Base-by-base conservation (phyloP, 1,284 basidiomycete species). In the Peniophora sp. region DNA sequence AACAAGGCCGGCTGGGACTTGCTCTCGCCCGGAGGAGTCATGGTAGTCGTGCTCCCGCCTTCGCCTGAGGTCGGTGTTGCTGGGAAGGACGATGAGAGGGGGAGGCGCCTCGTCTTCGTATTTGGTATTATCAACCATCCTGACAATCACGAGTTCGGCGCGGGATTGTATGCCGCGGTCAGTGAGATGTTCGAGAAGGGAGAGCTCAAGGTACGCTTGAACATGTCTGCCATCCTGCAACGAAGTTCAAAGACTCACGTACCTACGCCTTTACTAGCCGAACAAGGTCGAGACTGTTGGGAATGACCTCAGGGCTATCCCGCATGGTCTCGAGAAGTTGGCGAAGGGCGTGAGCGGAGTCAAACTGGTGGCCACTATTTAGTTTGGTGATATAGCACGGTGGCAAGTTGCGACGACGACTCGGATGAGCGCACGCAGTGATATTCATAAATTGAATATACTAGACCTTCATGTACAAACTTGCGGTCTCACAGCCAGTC, bases 111-210 rank as follows among this genome's bases (percentile, higher is more conserved):
- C 19, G 52, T 54, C 10, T 16, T n/a, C 0, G 51, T 55, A 2
- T 49, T 49, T 8, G 62, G 59, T 1, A 46, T 45, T 9, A 52
- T 60, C 16, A 52, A 77, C 68, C 62, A 72, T 10, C 71, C 71
- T 0, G 54, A 59, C 5, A 71, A 69, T 17, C 47, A 75, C 32
- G 67, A 72, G 3, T 71, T 73, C 53, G 53, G 55, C 25, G 32
- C 6, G 34, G 45, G 25, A 17, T 43, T 53, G 49, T 57, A 27
- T 45, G 59, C 27, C 6, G 19, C n/a, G 2, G 27, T 55, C 20
- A 39, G 51, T 3, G 51, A 22, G 16, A 35, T 55, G 38, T 43
- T 56, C 16, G 51, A 44, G 24, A 45, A 52, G 12, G 52, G 51
- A 22, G 39, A 25, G 5, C 38, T 56, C 25, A 55, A 56, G 53